Base-by-base conservation (phyloP, 2,329 filamentous ascomycete genomes). In the Hymenoscyphus salicellus region DNA sequence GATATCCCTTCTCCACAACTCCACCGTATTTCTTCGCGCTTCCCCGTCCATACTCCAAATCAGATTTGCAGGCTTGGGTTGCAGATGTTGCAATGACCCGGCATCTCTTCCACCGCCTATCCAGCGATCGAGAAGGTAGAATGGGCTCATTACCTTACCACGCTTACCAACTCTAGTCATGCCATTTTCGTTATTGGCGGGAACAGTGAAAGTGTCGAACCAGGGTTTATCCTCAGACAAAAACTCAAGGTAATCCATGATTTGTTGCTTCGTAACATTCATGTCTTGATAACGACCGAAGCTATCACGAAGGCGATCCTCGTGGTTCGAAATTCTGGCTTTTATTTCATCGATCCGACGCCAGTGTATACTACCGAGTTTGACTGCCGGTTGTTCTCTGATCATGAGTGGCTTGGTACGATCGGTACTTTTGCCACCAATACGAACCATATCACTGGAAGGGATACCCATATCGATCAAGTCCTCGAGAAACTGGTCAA, bases 401-500 rank as follows among this genome's bases (percentile, higher is more conserved):
- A 90, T 73, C 1, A 73, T 78, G 0, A 90, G 75, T 0, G 69
- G 59, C 1, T 78, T 76, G 0, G 86, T 90, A 3, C 75, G 73
- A 0, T 71, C 30, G 0, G 82, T 86, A 0, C 72, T 83, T 66
- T 90, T 90, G 0, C 82, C 82, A 0, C 89, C 89, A 0, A 92
- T 78, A 0, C 90, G 82, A 0, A 89, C 82, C 63, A 92, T 89
- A 0, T 70, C 43, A 0, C 72, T 56, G 0, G 68, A 1, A 0
- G 79, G 69, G 6, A 92, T 85, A 0, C 86, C 87, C 36, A 86
- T 83, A 1, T 85, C 77, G 11, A 55, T 7, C 0, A 91, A 73
- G 49, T 92, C 88, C 65, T 87, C 84, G 0, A 90, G 74, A 57
- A 90, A 87, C 73, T 92, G 81, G 61, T 89, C 86, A 0, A 88